Conservation (phyloP, 2,329 filamentous ascomycete species). For the Onygenales sp. region DNA sequence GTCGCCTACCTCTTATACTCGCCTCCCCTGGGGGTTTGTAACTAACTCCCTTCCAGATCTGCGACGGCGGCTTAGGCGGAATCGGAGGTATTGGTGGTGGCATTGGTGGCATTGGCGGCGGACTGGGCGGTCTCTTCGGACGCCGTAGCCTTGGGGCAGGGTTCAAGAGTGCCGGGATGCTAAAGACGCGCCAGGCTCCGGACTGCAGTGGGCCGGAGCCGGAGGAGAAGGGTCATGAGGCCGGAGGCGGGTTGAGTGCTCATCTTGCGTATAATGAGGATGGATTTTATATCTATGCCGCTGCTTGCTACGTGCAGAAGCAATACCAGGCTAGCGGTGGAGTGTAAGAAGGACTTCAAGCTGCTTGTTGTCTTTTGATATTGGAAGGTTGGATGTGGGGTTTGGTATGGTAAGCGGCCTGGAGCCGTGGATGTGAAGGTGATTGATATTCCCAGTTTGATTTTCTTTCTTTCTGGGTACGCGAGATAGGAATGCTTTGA, state of each 20-base stretch:
- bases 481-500: too few relatives aligned
- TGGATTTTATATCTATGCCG: not conserved
- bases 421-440: too few relatives aligned
- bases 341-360: not conserved
- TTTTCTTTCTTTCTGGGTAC: too few relatives aligned
- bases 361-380: too few relatives aligned
- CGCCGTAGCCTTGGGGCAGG: too few relatives aligned
- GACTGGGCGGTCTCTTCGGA: too few relatives aligned
- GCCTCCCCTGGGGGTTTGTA: not conserved
- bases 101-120: not conserved
- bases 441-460: too few relatives aligned
- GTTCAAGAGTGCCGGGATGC: not conserved
- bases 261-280: not conserved
- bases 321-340: not conserved
- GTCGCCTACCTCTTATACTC: not conserved
- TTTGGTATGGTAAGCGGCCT: too few relatives aligned
- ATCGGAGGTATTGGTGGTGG: not conserved
- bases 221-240: not conserved
- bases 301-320: not conserved
- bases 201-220: not conserved
- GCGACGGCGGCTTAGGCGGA: not conserved
- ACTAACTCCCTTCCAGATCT: not conserved
- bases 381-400: too few relatives aligned
- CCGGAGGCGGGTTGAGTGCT: not conserved
- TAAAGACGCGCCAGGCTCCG: not conserved